These are phyloP conservation scores for Paradendryphiella salina DNA, from an alignment of 2,329 filamentous ascomycete species.

Conservation along the genomic window DNA sequence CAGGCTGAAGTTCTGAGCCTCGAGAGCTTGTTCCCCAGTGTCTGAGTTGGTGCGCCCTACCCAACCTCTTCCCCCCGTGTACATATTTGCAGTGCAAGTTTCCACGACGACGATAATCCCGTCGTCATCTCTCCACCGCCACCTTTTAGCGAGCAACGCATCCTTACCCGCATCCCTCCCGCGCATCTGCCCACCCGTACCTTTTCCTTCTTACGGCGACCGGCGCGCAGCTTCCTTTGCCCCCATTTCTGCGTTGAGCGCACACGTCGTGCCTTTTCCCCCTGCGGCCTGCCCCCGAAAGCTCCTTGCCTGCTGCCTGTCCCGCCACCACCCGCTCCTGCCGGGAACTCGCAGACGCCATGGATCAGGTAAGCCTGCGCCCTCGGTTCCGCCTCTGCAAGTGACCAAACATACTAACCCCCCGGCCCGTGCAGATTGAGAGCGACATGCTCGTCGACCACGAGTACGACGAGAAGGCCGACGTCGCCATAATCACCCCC, in stretches of 20 bases:
- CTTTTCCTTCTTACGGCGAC: constrained; percentile 23
- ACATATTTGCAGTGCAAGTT: constrained; percentile 2
- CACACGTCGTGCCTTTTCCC: constrained; percentile 15
- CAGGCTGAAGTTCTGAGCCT: constrained; percentile 6
- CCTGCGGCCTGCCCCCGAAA: background rate
- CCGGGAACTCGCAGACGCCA: constrained; percentile 22
- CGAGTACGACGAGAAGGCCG: constrained; percentile 64
- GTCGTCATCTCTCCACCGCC: constrained; percentile 34
- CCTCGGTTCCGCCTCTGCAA: background rate
- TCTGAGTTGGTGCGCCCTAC: constrained; percentile 13
- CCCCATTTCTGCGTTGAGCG: constrained; percentile 10
- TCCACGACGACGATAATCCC: constrained; percentile 10
- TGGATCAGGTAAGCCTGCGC: constrained; percentile 47
- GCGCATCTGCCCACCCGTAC: constrained; percentile 20
- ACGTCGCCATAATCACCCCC: constrained; percentile 65
- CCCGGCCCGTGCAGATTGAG: constrained; percentile 53
- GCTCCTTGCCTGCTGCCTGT: constrained; percentile 12
- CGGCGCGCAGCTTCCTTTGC: constrained; percentile 24
- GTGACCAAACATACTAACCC: constrained; percentile 14
- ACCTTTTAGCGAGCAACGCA: constrained; percentile 43
- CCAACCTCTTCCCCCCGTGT: constrained; percentile 1
- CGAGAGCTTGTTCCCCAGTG: constrained; percentile 7
- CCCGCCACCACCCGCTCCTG: constrained; percentile 19
- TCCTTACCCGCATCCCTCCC: constrained; percentile 16
- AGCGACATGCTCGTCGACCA: constrained; percentile 67